These are phyloP conservation scores for Curvularia spicifera DNA, from an alignment of 2,329 filamentous ascomycete genomes.

Conservation along the genomic window DNA sequence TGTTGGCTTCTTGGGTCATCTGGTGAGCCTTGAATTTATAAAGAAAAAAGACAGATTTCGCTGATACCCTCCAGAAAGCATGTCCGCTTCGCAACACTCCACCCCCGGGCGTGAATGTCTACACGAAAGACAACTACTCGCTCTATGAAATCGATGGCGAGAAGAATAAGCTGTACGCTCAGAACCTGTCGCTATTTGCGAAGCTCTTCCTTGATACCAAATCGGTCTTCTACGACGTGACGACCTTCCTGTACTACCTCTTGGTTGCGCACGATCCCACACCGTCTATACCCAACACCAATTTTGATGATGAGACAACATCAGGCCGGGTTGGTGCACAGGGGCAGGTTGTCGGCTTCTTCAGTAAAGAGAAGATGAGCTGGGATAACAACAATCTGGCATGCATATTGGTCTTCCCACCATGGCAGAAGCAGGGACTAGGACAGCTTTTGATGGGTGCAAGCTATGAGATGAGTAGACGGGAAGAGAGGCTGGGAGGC, in stretches of 20 bases:
- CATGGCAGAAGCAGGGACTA: slow-evolving; percentile 89
- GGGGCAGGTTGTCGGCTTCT: slow-evolving; percentile 84
- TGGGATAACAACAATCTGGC: slow-evolving; percentile 99
- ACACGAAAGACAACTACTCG: slow-evolving; percentile 79
- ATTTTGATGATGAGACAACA: slow-evolving; percentile 25
- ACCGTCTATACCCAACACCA: slow-evolving; percentile 42
- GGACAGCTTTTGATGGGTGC: slow-evolving; percentile 90
- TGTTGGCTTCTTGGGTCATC: slow-evolving; percentile 56
- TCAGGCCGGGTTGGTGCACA: slow-evolving; percentile 2
- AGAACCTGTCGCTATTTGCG: slow-evolving; percentile 93
- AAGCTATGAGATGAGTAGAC: slow-evolving; percentile 87
- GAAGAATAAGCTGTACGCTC: slow-evolving; percentile 84
- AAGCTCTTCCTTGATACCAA: slow-evolving; percentile 99
- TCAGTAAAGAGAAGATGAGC: slow-evolving; percentile 97
- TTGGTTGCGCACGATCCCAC: slow-evolving; percentile 73
- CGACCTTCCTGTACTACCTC: slow-evolving; percentile 92
- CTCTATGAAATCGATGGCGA: slow-evolving; percentile 95
- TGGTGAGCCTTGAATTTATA: slow-evolving; percentile 23
- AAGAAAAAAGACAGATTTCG: background rate
- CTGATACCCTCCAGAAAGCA: slow-evolving; percentile 46
- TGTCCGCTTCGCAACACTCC: slow-evolving; percentile 51
- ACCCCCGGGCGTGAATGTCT: slow-evolving; percentile 75
- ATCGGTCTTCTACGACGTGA: slow-evolving; percentile 96
- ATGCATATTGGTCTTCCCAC: slow-evolving; percentile 94
- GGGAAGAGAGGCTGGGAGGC: slow-evolving; percentile 83